Evolutionary conservation across 805 yeast genomes (phyloP), one percentile per base, ranked within the genome.

Genomic region (Ogataea trehaloabstinens): DNA sequence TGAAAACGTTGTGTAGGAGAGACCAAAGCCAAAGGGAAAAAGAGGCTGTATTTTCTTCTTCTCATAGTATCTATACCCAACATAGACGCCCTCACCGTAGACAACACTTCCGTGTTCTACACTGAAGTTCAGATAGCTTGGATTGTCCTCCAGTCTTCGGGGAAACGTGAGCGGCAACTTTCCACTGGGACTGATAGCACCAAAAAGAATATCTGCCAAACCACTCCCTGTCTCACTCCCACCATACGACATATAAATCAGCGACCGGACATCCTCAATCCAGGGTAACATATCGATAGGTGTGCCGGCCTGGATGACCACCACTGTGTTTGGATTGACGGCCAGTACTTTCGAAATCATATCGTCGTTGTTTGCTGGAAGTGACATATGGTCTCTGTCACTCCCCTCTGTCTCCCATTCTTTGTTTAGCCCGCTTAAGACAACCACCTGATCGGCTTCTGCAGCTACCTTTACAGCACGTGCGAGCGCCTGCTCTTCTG

Each of bases 21-120:
- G 67, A 34, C 85, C 85, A 48, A 57, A 68, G 4, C 85, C 85
- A 57, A 80, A 81, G 29, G 84, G 79, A 65, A 71, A 80, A 34
- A 71, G 63, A 4, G 74, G 78, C 20, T 66, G 66, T 30, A 57
- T 61, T 45, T 71, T 67, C 25, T 63, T 53, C 56, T 73, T 73
- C 51, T 80, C 85, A 57, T 76, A 81, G 62, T 61, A 76, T 42
- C 78, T 64, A 64, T 80, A 79, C 16, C 85, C 86, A 37, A 80
- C 75, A 55, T 67, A 80, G 32, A 80, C 73, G 52, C 78, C 84
- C 56, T 81, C 87, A 42, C 85, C 84, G 49, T 80, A 81, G 39
- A 73, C 51, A 22, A 71, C 76, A 37, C 71, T 60, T 31, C 84
- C 83, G 51, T 68, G 67, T 51, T 71, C 72, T 6, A 79, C 63